phyloP scores from a whole-genome alignment of 139 green algal genomes.

The Zygnema circumcarinatum region DNA sequence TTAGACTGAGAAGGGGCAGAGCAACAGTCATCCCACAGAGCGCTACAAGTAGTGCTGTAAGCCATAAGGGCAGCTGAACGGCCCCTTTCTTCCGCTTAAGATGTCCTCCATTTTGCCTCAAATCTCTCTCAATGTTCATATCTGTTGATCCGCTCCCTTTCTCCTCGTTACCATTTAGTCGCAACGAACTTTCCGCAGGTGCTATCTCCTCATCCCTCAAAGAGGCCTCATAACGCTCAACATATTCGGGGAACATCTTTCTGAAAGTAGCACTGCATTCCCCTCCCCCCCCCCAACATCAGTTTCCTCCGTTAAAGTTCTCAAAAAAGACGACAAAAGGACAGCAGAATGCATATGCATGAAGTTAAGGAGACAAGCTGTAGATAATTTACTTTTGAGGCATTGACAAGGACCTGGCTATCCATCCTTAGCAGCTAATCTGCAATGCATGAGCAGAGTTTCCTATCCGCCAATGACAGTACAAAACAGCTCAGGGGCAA shows the following conservation, averaged over 20 bases:
- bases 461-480: no score
- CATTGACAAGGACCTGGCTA: no score
- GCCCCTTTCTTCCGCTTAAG: background rate
- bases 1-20: constrained; percentile 1
- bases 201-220: background rate
- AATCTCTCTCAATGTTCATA: background rate
- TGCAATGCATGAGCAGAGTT: no score
- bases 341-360: no score
- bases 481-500: no score
- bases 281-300: background rate
- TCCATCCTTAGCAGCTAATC: no score
- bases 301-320: background rate
- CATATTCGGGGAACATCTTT: constrained; percentile 22
- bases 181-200: background rate
- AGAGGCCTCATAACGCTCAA: constrained; percentile 3
- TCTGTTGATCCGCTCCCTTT: background rate
- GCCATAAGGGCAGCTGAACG: background rate
- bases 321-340: no score
- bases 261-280: background rate
- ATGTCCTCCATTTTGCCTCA: background rate
- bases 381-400: no score
- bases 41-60: background rate
- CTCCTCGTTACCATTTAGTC: background rate
- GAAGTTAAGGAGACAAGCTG: no score
- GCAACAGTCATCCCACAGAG: background rate